A percentile compares a stretch with the other conserved stretches of the same genome.
Evolutionary conservation across 345 rosid species (phyloP).

Genomic region (Eucalyptus pauciflora): DNA sequence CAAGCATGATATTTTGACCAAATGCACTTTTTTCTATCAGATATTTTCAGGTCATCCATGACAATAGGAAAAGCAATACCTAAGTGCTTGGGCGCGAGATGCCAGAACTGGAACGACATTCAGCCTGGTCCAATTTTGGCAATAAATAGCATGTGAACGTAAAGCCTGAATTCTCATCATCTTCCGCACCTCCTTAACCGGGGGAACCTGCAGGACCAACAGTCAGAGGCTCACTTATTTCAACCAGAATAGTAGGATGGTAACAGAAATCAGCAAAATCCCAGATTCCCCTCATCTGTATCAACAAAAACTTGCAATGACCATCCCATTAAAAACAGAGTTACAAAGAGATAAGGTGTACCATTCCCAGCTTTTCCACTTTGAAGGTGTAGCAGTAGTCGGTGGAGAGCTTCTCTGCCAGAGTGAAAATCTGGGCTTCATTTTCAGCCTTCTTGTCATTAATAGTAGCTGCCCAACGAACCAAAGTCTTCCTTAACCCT

Average conservation of each 20-base stretch:
- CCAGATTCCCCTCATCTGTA: not conserved
- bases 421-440: conserved; percentile 44
- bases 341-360: conserved; percentile 7
- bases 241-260: not conserved
- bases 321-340: not conserved
- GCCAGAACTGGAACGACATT: conserved; percentile 79
- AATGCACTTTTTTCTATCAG: not conserved
- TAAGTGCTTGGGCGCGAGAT: conserved; percentile 85
- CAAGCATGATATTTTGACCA: not conserved
- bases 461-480: conserved; percentile 75
- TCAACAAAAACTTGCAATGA: not conserved
- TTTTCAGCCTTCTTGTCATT: conserved; percentile 36
- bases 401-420: conserved; percentile 81
- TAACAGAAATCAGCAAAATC: not conserved
- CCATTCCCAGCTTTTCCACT: conserved; percentile 53
- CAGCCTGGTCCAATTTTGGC: conserved; percentile 72
- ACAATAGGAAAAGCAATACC: conserved; percentile 22
- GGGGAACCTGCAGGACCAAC: conserved; percentile 42
- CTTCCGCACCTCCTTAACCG: conserved; percentile 82
- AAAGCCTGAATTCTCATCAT: conserved; percentile 80
- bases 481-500: conserved; percentile 85
- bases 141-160: conserved; percentile 72
- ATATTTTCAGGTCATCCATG: not conserved
- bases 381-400: conserved; percentile 76
- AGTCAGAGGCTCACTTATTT: not conserved